phyloP scores from a whole-genome alignment of 495 filamentous ascomycete genomes.

The Neurospora pannonica region DNA sequence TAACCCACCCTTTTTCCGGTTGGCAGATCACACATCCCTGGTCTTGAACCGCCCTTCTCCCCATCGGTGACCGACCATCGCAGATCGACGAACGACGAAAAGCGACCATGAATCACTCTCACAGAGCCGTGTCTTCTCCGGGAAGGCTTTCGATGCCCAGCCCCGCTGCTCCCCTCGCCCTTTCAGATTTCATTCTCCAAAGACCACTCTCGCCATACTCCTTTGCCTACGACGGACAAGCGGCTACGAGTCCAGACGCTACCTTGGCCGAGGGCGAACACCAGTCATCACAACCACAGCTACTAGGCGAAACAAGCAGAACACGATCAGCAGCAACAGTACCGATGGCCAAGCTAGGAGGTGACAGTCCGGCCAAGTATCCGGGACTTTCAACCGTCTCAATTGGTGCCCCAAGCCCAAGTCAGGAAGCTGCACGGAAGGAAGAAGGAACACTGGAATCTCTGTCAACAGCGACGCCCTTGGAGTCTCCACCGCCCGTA shows the following conservation, averaged over 20 bases:
- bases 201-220: conserved; percentile 10
- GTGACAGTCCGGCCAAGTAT: not conserved
- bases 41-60: not conserved
- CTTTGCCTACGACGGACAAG: conserved; percentile 9
- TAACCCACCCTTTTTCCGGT: not conserved
- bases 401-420: not conserved
- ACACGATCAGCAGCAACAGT: not conserved
- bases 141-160: conserved; percentile 8
- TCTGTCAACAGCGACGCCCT: not conserved
- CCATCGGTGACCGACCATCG: not conserved
- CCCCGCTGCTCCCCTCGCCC: conserved; percentile 13
- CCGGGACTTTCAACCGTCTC: not conserved
- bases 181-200: conserved; percentile 18
- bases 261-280: conserved; percentile 3
- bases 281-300: not conserved
- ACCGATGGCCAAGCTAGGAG: not conserved
- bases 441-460: not conserved
- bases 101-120: conserved; percentile 15
- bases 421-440: not conserved
- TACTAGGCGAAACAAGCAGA: not conserved
- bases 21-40: conserved; percentile 2
- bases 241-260: not conserved
- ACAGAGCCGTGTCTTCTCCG: conserved; percentile 4
- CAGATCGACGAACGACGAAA: not conserved
- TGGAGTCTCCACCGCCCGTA: not conserved